Percentiles rank a stretch among this genome's conserved stretches.
Evolutionary conservation across 2,329 filamentous ascomycete species (phyloP).

Genomic region (Domatiomyces globalis): DNA sequence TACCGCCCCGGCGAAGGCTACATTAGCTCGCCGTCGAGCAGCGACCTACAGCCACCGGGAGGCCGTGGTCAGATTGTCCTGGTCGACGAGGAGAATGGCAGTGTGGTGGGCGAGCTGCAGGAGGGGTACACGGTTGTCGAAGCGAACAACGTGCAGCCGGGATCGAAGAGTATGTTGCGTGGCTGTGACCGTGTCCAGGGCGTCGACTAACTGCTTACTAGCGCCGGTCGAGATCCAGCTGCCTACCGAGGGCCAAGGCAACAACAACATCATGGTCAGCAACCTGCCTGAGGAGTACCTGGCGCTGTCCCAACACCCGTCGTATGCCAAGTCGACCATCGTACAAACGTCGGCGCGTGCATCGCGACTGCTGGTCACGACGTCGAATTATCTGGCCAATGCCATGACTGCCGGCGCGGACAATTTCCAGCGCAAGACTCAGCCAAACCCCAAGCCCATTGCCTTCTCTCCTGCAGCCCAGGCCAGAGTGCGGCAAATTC

Average conservation of each 20-base stretch:
- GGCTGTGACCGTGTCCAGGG: neutral
- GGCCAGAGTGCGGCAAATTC: conserved; percentile 72
- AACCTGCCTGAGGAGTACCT: conserved; percentile 48
- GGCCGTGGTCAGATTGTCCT: conserved; percentile 68
- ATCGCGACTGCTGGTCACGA: conserved; percentile 82
- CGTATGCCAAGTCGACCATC: conserved; percentile 76
- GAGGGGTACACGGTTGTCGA: conserved; percentile 72
- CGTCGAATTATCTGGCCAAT: conserved; percentile 64
- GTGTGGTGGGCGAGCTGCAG: conserved; percentile 80
- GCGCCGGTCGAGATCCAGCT: conserved; percentile 36
- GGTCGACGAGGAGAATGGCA: conserved; percentile 89
- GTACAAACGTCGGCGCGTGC: conserved; percentile 78
- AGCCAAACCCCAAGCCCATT: conserved; percentile 64
- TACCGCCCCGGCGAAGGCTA: conserved; percentile 73
- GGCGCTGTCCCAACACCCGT: conserved; percentile 66
- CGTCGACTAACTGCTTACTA: conserved; percentile 19
- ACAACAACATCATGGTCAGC: conserved; percentile 32
- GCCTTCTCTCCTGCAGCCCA: conserved; percentile 80
- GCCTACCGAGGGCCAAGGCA: conserved; percentile 32
- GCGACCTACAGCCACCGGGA: conserved; percentile 13
- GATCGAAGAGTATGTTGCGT: conserved; percentile 65
- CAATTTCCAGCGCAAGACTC: conserved; percentile 63
- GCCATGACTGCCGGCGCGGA: conserved; percentile 65
- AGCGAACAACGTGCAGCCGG: conserved; percentile 57
- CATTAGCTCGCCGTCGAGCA: conserved; percentile 28